These are phyloP conservation scores for Nothophytophthora sp. DNA, from an alignment of 352 stramenopile genomes.

Conservation along the genomic window DNA sequence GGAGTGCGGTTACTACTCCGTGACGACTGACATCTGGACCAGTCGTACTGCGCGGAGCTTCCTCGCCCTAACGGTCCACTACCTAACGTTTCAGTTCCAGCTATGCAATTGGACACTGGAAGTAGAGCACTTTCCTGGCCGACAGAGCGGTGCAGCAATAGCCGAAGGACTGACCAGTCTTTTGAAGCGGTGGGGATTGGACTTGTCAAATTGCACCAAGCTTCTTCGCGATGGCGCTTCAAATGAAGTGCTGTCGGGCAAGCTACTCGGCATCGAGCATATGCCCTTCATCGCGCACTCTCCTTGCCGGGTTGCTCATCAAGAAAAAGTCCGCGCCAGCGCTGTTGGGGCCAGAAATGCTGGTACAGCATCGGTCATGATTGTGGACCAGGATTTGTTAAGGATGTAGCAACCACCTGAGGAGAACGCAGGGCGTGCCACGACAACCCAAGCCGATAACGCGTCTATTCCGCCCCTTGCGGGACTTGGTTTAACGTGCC, in stretches of 20 bases:
- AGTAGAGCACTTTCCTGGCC: slow-evolving; percentile 7
- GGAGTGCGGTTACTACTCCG: neutral
- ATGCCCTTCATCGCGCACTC: neutral
- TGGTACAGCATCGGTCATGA: too few relatives aligned
- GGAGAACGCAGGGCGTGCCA: too few relatives aligned
- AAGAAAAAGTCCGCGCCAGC: neutral
- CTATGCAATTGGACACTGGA: slow-evolving; percentile 12
- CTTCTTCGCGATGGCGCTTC: neutral
- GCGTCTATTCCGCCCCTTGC: too few relatives aligned
- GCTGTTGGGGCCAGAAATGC: too few relatives aligned
- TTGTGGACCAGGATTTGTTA: too few relatives aligned
- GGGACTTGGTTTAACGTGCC: too few relatives aligned
- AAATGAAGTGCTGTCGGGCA: neutral
- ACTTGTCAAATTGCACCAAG: neutral
- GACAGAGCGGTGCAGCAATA: neutral
- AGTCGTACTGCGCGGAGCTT: slow-evolving; percentile 8
- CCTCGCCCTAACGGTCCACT: slow-evolving; percentile 12
- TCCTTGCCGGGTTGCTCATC: neutral
- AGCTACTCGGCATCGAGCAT: neutral
- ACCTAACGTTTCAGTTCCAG: slow-evolving; percentile 1
- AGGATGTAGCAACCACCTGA: too few relatives aligned
- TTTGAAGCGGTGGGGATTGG: neutral
- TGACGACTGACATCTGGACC: slow-evolving; percentile 15
- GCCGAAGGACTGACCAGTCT: neutral
- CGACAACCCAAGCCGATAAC: too few relatives aligned